Base-by-base conservation (phyloP, 2,329 filamentous ascomycete species). In the Neonectria magnoliae region DNA sequence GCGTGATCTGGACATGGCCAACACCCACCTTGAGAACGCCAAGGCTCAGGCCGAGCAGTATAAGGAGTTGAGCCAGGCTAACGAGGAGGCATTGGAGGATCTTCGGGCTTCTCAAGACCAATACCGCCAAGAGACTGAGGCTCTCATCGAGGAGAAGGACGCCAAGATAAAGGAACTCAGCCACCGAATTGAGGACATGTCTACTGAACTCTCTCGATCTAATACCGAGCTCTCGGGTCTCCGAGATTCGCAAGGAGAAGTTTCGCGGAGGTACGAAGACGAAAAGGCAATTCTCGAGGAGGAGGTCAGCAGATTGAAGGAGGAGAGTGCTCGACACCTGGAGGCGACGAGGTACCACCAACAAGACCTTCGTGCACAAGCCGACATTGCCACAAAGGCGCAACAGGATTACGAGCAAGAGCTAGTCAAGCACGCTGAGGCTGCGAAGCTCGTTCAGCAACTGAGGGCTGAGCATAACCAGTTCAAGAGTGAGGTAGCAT, bases 331-430 rank as follows among this genome's bases (percentile, higher is more conserved):
- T 69, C 88, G 92, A 57, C 91, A 95, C 76, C 85, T 89, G 65
- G 91, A 93, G 65, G 91, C 94, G 54, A 90, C 93, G 33, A 90
- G 93, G 69, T 93, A 92, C 76, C 92, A 97, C 76, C 93, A 97
- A 76, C 92, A 97, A 73, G 94, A 98, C 73, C 88, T 98, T 45
- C 94, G 96, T 66, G 91, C 93, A 0, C 96, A 99, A 78, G 94
- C 95, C 29, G 92, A 97, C 48, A 98, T 99, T 74, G 94, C 96
- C 2, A 90, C 93, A 57, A 92, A 93, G 77, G 94, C 96, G 4
- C 96, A 99, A 77, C 91, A 97, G 76, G 94, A 96, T 71, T 99
- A 99, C 76, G 97, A 99, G 78, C 90, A 90, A 67, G 96, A 99
- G 78, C 86, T 99, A 11, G 88, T 97, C 73, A 98, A 96, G 81